These are phyloP conservation scores for Aphanomyces invadans DNA, from an alignment of 352 stramenopile species.

Conservation along the genomic window DNA sequence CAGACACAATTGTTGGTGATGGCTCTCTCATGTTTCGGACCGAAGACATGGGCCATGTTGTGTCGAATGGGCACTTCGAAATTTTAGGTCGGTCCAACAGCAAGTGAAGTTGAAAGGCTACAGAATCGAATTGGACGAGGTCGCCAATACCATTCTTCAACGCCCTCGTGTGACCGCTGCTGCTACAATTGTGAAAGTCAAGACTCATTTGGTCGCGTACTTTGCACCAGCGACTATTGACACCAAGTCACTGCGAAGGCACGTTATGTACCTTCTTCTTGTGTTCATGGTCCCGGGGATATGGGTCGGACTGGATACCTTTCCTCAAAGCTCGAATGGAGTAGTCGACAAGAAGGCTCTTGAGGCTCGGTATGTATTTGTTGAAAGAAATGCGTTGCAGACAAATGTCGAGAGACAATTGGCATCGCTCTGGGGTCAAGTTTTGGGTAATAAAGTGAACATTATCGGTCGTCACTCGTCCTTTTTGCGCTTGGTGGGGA, in stretches of 20 bases:
- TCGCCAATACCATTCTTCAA: slow-evolving; percentile 49
- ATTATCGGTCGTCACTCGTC: not conserved
- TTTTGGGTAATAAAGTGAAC: not conserved
- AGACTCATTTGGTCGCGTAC: slow-evolving; percentile 86
- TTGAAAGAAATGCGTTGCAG: not conserved
- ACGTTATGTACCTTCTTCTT: slow-evolving; percentile 66
- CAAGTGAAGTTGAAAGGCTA: slow-evolving; percentile 81
- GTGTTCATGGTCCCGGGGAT: slow-evolving; percentile 78
- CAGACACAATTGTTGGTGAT: slow-evolving; percentile 43
- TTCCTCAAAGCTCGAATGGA: slow-evolving; percentile 78
- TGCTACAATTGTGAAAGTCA: slow-evolving; percentile 44
- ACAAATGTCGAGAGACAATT: not conserved
- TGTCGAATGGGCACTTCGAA: slow-evolving; percentile 87
- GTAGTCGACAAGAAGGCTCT: slow-evolving; percentile 78
- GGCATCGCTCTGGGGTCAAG: not conserved
- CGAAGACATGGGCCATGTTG: slow-evolving; percentile 84
- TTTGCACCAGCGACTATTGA: slow-evolving; percentile 74
- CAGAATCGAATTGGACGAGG: slow-evolving; percentile 72
- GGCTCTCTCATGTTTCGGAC: slow-evolving; percentile 87
- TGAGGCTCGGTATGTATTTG: not conserved
- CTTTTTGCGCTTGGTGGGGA: slow-evolving; percentile 1
- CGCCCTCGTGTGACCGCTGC: slow-evolving; percentile 35
- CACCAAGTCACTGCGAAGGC: slow-evolving; percentile 50
- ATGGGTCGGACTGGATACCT: slow-evolving; percentile 69
- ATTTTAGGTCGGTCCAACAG: slow-evolving; percentile 58